These are phyloP conservation scores for Kockovaella imperatae DNA, from an alignment of 768 basidiomycete genomes.

Conservation along the genomic window DNA sequence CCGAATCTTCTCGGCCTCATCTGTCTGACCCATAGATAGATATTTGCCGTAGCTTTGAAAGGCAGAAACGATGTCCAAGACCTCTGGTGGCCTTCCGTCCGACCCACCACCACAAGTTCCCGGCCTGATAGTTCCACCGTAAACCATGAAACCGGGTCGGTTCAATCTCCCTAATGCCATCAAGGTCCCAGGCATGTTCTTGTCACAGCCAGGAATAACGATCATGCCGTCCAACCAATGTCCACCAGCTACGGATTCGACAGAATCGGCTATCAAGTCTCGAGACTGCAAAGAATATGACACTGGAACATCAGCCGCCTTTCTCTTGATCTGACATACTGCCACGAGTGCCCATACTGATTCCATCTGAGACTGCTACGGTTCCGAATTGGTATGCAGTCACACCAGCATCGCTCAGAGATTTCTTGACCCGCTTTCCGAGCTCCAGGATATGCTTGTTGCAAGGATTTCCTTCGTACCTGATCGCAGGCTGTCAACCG, in stretches of 20 bases:
- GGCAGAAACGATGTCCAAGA: slow-evolving; percentile 90
- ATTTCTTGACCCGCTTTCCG: slow-evolving; percentile 78
- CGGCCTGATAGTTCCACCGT: slow-evolving; percentile 88
- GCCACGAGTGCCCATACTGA: slow-evolving; percentile 91
- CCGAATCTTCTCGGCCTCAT: slow-evolving; percentile 70
- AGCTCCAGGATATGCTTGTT: slow-evolving; percentile 86
- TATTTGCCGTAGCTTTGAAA: slow-evolving; percentile 98
- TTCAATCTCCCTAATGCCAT: slow-evolving; percentile 95
- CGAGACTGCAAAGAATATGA: slow-evolving; percentile 80
- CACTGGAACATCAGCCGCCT: slow-evolving; percentile 22
- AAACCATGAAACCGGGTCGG: slow-evolving; percentile 94
- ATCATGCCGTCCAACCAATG: slow-evolving; percentile 99
- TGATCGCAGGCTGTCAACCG: slow-evolving; percentile 45
- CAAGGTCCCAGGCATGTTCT: slow-evolving; percentile 99
- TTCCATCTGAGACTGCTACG: slow-evolving; percentile 95
- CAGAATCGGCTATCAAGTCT: slow-evolving; percentile 94
- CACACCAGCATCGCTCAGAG: slow-evolving; percentile 58
- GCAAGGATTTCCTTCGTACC: slow-evolving; percentile 99
- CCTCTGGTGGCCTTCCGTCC: slow-evolving; percentile 51
- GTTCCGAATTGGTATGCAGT: slow-evolving; percentile 98
- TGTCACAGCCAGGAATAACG: slow-evolving; percentile 94
- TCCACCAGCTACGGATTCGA: slow-evolving; percentile 90
- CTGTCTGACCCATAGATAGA: slow-evolving; percentile 77
- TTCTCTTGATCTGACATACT: slow-evolving; percentile 57
- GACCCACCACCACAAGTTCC: slow-evolving; percentile 72